Percentiles rank a stretch among this genome's conserved stretches.
These are phyloP conservation scores for Gynostemma pentaphyllum DNA, from an alignment of 306 rosid species.

Conservation along the genomic window DNA sequence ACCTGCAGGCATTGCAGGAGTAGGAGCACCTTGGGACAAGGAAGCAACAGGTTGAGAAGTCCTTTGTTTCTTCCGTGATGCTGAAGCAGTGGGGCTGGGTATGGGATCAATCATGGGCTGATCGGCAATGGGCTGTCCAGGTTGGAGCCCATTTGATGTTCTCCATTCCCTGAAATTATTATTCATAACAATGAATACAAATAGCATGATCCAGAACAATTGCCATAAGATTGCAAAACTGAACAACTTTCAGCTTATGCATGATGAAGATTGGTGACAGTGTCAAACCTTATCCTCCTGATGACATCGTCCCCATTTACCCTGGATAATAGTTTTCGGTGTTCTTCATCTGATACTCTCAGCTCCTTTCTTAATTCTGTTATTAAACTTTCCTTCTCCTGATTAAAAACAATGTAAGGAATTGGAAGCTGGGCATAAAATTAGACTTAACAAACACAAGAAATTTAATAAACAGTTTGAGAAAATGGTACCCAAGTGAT, in stretches of 20 bases:
- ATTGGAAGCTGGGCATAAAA: constrained; percentile 8
- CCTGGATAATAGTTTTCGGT: constrained; percentile 73
- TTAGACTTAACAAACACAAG: neutral
- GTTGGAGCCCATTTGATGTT: constrained; percentile 57
- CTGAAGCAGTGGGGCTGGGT: constrained; percentile 68
- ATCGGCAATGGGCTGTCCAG: constrained; percentile 51
- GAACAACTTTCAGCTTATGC: neutral
- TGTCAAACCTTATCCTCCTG: constrained; percentile 50
- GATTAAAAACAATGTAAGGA: constrained; percentile 15
- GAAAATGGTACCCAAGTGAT: constrained; percentile 67
- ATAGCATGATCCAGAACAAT: neutral
- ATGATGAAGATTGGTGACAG: neutral
- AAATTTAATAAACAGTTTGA: constrained; percentile 11
- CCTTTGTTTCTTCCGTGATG: constrained; percentile 86
- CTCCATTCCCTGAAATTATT: constrained; percentile 74
- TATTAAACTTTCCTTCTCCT: constrained; percentile 97
- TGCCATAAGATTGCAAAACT: neutral
- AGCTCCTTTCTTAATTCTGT: constrained; percentile 96
- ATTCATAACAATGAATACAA: constrained; percentile 3
- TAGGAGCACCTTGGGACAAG: constrained; percentile 15
- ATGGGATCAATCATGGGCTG: constrained; percentile 52
- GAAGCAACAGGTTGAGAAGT: constrained; percentile 53
- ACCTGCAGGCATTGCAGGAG: constrained; percentile 5
- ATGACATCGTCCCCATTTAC: constrained; percentile 85
- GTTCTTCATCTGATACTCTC: constrained; percentile 96